Evolutionary conservation across 1,284 basidiomycete species (phyloP).

Genomic region (Cryptococcus sp.): DNA sequence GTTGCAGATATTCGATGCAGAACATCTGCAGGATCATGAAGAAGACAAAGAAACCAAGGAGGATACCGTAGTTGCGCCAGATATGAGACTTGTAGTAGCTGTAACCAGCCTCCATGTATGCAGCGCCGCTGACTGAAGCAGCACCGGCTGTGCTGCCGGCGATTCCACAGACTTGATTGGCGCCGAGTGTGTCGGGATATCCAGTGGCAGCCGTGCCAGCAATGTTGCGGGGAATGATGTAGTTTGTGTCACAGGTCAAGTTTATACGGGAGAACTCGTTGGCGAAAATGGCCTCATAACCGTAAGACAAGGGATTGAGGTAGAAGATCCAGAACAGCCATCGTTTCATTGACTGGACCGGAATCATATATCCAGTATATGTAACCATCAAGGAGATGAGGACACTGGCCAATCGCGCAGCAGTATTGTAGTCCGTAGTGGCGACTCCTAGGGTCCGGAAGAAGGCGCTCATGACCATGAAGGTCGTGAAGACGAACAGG

Average conservation of each 20-base stretch:
- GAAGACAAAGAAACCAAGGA: conserved; percentile 63
- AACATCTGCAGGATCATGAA: conserved; percentile 60
- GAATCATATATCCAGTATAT: conserved; percentile 56
- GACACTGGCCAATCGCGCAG: conserved; percentile 57
- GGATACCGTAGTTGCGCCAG: conserved; percentile 53
- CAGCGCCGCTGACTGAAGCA: conserved; percentile 42
- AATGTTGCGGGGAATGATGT: conserved; percentile 71
- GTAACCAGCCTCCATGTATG: conserved; percentile 53
- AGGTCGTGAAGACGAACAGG: conserved; percentile 50
- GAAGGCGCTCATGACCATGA: conserved; percentile 53
- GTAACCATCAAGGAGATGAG: conserved; percentile 59
- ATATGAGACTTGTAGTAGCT: conserved; percentile 43
- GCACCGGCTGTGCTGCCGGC: conserved; percentile 44
- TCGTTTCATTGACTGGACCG: conserved; percentile 72
- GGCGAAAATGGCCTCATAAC: conserved; percentile 76
- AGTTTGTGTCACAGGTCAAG: conserved; percentile 67
- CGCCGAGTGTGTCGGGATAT: conserved; percentile 61
- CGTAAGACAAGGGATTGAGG: conserved; percentile 70
- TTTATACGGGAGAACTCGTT: conserved; percentile 77
- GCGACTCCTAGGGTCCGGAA: conserved; percentile 56
- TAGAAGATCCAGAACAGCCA: conserved; percentile 83
- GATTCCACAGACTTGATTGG: conserved; percentile 53
- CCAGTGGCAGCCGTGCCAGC: conserved; percentile 58
- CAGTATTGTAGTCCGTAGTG: conserved; percentile 56
- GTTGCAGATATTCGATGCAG: conserved; percentile 48